Base-by-base conservation (phyloP, 192 early-diverging fungal species). In the Podila clonocystis region DNA sequence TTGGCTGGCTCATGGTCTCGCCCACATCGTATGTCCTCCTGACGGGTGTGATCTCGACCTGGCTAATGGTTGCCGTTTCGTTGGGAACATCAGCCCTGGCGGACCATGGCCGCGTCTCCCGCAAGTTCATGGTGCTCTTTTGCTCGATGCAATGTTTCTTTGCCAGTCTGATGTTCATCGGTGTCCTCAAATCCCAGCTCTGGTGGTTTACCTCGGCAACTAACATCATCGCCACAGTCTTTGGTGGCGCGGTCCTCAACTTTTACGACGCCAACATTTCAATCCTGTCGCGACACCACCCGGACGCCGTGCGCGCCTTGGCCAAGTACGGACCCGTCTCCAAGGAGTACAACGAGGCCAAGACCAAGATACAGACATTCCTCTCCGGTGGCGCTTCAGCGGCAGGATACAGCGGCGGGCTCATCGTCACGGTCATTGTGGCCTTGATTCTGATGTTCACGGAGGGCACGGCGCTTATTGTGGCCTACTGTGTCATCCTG, bases 261-360 rank as follows among this genome's bases (percentile, higher is more conserved):
- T 89, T 89, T 72, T 89, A 84, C 58, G 75, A 86, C 2, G 84
- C 85, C 24, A 72, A 84, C 59, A 73, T 89, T 58, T 83, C 87
- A 19, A 82, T 65, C 22, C 31, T 85, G 22, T 67, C 84, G 9
- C 73, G 75, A 38, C 64, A 72, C 36, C 84, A 84, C 38, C 87
- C 87, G 20, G 26, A 65, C 34, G 74, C 84, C 4, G 57, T 83
- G 19, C 74, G 74, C 11, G 61, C 72, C 12, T 36, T 26, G 36
- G 0, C 72, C 28, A 29, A 30, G n/a, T 67, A 49, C n/a, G 76
- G 76, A 9, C 69, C 70, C 36, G 45, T 28, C 15, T 73, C 74
- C 15, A 20, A 63, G 15, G 71, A 68, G 24, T 68, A 67, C 61
- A 67, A 67, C 57, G 60, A 63, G 5, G 76, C 69, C 12, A 79